These are phyloP conservation scores for Odontarrhena argentea DNA, from an alignment of 345 rosid species.

Conservation along the genomic window DNA sequence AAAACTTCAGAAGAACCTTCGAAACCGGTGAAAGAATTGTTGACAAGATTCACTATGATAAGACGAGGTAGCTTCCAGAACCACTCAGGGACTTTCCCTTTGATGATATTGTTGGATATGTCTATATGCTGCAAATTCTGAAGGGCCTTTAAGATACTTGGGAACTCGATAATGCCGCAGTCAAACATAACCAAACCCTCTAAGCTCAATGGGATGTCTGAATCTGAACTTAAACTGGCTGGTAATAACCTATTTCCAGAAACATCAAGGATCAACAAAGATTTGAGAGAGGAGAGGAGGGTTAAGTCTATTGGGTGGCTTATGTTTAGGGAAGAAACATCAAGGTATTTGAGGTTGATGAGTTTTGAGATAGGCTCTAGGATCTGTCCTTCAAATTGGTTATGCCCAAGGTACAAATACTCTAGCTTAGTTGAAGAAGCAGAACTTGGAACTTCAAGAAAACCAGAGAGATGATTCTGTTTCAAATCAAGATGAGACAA, in stretches of 20 bases:
- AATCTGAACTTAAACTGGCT: conserved; percentile 26
- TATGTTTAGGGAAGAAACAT: conserved; percentile 11
- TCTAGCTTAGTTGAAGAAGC: conserved; percentile 20
- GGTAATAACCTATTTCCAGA: conserved; percentile 15
- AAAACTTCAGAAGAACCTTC: conserved; percentile 31
- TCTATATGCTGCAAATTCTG: conserved; percentile 1
- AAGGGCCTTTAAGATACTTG: conserved; percentile 23
- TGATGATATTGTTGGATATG: conserved; percentile 25
- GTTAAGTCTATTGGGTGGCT: conserved; percentile 21
- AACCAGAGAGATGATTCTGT: conserved; percentile 22
- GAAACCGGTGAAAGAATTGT: conserved; percentile 25
- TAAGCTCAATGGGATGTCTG: conserved; percentile 13
- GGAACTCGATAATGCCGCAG: conserved; percentile 17
- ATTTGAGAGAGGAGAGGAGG: conserved; percentile 19
- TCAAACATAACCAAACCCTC: not conserved
- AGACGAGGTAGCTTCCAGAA: conserved; percentile 31
- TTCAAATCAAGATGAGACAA: conserved; percentile 23
- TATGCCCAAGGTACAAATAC: conserved; percentile 9
- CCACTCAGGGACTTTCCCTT: conserved; percentile 38
- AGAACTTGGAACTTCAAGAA: conserved; percentile 3
- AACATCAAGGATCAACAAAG: conserved; percentile 17
- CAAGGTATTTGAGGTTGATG: conserved; percentile 6
- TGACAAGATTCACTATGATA: conserved; percentile 1
- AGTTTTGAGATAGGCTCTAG: not conserved
- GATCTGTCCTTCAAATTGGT: conserved; percentile 24